phyloP scores from a whole-genome alignment of 2,329 filamentous ascomycete genomes.

The Arthrobotrys conoides region DNA sequence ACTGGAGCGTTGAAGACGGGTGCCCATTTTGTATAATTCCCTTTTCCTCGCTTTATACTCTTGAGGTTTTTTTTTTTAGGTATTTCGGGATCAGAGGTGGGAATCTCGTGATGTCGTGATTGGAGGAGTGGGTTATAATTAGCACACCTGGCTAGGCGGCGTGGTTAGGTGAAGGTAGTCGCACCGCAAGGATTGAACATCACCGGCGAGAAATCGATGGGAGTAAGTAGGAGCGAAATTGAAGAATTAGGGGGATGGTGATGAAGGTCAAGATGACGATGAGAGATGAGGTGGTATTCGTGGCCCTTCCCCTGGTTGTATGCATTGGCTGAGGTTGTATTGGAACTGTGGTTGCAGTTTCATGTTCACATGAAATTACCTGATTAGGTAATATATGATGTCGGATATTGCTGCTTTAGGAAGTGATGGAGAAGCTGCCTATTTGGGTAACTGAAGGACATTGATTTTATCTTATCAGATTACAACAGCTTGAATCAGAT shows the following conservation, averaged over 20 bases:
- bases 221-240: background rate
- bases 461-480: background rate
- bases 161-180: background rate
- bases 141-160: background rate
- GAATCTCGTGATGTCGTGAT: background rate
- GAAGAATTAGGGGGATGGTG: constrained; percentile 1
- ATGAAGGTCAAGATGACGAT: background rate
- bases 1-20: constrained; percentile 84
- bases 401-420: background rate
- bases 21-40: constrained; percentile 70
- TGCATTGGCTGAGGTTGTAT: constrained; percentile 9
- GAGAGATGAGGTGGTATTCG: constrained; percentile 15
- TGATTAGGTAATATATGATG: background rate
- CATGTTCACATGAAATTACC: background rate
- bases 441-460: background rate
- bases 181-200: background rate
- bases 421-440: background rate
- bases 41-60: background rate
- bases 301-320: background rate
- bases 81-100: background rate
- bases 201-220: background rate
- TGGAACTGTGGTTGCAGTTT: background rate
- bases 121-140: background rate
- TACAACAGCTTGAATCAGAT: background rate
- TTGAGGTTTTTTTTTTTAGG: background rate